Percentiles rank a stretch among this genome's conserved stretches.
Evolutionary conservation across 306 rosid species (phyloP).

Genomic region (Cucumis hystrix): DNA sequence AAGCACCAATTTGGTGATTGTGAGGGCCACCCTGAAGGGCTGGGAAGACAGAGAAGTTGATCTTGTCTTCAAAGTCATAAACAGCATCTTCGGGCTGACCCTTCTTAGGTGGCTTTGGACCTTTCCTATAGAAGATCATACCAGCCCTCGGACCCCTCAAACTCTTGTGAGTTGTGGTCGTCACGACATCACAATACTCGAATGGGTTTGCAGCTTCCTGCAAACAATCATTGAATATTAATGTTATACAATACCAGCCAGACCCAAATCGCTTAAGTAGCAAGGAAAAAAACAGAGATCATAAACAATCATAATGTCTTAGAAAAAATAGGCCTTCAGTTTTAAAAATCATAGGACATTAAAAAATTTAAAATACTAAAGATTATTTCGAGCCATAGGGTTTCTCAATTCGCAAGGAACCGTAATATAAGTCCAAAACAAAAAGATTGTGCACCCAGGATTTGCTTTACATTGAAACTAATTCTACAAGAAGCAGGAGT

Average conservation of each 20-base stretch:
- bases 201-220: constrained; percentile 86
- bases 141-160: constrained; percentile 96
- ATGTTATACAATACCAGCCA: neutral
- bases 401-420: neutral
- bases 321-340: neutral
- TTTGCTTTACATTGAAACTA: neutral
- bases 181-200: constrained; percentile 77
- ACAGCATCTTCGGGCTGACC: constrained; percentile 84
- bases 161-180: constrained; percentile 92
- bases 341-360: too few relatives aligned
- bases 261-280: neutral
- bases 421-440: neutral
- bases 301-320: neutral
- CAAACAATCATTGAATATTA: neutral
- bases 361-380: neutral
- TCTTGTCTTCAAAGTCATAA: constrained; percentile 81
- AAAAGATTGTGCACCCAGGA: neutral
- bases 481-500: neutral
- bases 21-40: constrained; percentile 98
- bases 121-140: constrained; percentile 88
- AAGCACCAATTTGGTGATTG: constrained; percentile 93
- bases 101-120: constrained; percentile 89
- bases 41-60: constrained; percentile 88
- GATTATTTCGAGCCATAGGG: too few relatives aligned
- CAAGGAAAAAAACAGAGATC: neutral